Conservation (phyloP, 345 rosid genomes). For the Acer campestre region DNA sequence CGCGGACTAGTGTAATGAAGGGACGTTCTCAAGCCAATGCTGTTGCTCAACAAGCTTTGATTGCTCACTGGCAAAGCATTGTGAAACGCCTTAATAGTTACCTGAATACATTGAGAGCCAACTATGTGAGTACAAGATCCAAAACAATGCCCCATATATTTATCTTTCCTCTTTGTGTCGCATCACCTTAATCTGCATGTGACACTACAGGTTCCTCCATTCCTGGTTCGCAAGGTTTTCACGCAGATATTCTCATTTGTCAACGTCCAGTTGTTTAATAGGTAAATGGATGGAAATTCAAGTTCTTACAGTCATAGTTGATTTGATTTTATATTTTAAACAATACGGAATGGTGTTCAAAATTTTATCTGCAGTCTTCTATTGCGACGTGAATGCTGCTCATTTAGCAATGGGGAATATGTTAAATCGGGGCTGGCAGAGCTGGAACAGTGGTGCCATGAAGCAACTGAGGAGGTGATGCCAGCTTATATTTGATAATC, state of each 20-base stretch:
- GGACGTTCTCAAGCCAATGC: conserved; percentile 91
- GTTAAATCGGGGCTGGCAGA: conserved; percentile 93
- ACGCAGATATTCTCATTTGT: conserved; percentile 91
- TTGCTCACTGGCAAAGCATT: conserved; percentile 95
- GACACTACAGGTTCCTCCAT: conserved; percentile 73
- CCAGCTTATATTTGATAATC: neutral
- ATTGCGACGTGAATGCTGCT: conserved; percentile 94
- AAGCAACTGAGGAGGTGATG: conserved; percentile 80
- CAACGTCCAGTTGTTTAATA: conserved; percentile 93
- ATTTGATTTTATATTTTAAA: conserved; percentile 8
- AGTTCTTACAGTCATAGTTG: conserved; percentile 19
- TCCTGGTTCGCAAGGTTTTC: conserved; percentile 76
- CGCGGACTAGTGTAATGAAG: conserved; percentile 81
- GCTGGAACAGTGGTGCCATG: conserved; percentile 87
- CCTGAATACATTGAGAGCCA: conserved; percentile 82
- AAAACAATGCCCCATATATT: conserved; percentile 6
- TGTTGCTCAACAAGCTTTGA: conserved; percentile 78
- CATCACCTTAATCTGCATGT: conserved; percentile 25
- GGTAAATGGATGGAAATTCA: conserved; percentile 47
- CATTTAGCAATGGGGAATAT: conserved; percentile 94
- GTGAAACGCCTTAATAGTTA: conserved; percentile 71
- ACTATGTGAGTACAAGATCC: conserved; percentile 57
- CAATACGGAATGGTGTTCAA: conserved; percentile 1
- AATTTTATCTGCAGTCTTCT: conserved; percentile 67
- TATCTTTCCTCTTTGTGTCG: conserved; percentile 12